Base-by-base conservation (phyloP, 2,329 filamentous ascomycete genomes). In the Ophiostoma perfectum region DNA sequence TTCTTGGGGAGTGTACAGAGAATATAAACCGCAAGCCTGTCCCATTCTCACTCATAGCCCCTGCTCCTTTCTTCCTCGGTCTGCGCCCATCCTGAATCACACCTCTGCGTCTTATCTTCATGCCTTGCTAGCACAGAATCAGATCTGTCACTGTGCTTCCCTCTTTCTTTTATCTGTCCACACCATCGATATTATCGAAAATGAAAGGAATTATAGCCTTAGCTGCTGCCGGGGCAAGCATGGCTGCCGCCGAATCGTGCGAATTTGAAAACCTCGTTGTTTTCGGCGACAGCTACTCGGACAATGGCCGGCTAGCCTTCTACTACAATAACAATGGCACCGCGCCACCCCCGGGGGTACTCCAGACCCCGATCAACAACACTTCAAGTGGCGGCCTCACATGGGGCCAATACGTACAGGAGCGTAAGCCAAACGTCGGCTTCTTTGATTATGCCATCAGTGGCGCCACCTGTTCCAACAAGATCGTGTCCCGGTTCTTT, bases 211-310 rank as follows among this genome's bases (percentile, higher is more conserved):
- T n/a, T 18, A 55, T 55, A 36, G 14, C 42, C 6, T 45, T 64
- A 5, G 8, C 68, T 41, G 65, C 64, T 62, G 68, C 18, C 16
- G 66, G 16, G 9, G 69, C 64, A 63, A 12, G 55, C 55, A 11
- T 41, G 38, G 36, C 38, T 41, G 8, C 52, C 5, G 47, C 67
- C 14, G 9, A 58, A 44, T 77, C 78, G 44, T 79, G 80, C 49
- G 65, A 70, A 5, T 87, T 91, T 74, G 81, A 85, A 41, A 88
- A 86, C 65, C 76, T 92, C 49, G 83, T 92, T 52, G 83, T 87
- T 0, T 92, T 93, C 74, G 90, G 90, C 12, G 89, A 92, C 76
- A 91, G 88, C 77, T 93, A 90, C 74, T 91, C 89, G 0, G 91
- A 93, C 74, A 88, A 92, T 73, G 86, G 83, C 12, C 84, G 90